A percentile compares a stretch with the other conserved stretches of the same genome.
phyloP scores from a whole-genome alignment of 306 rosid genomes.

The Comarum palustre region DNA sequence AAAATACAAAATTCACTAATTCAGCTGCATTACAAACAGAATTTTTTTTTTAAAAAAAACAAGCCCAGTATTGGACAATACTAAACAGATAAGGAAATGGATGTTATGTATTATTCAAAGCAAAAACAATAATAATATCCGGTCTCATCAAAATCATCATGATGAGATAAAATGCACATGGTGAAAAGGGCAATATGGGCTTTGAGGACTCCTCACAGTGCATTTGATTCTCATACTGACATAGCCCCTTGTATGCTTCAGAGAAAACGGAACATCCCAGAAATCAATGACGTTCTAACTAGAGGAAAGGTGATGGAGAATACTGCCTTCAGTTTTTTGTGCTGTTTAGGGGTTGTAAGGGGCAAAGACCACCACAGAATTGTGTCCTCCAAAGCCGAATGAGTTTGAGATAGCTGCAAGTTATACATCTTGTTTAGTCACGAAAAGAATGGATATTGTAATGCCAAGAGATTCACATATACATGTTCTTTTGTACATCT shows the following conservation, averaged over 20 bases:
- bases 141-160: background rate
- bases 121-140: background rate
- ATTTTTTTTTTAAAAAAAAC: background rate
- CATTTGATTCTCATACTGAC: slow-evolving; percentile 6
- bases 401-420: slow-evolving; percentile 69
- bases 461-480: background rate
- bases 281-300: slow-evolving; percentile 18
- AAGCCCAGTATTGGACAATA: background rate
- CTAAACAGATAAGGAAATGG: slow-evolving; percentile 10
- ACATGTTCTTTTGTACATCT: background rate
- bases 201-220: slow-evolving; percentile 21
- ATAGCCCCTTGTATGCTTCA: slow-evolving; percentile 21
- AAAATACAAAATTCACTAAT: background rate
- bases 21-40: slow-evolving; percentile 5
- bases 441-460: background rate
- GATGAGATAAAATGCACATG: slow-evolving; percentile 1
- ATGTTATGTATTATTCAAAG: slow-evolving; percentile 18
- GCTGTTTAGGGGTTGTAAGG: slow-evolving; percentile 47
- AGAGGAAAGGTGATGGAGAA: slow-evolving; percentile 4
- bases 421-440: slow-evolving; percentile 6
- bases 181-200: background rate
- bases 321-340: background rate
- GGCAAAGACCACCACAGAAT: slow-evolving; percentile 63
- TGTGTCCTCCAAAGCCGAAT: slow-evolving; percentile 80
- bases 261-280: slow-evolving; percentile 22